Base-by-base conservation (phyloP, 164 flowering plant genomes). In the Nymphaea thermarum region DNA sequence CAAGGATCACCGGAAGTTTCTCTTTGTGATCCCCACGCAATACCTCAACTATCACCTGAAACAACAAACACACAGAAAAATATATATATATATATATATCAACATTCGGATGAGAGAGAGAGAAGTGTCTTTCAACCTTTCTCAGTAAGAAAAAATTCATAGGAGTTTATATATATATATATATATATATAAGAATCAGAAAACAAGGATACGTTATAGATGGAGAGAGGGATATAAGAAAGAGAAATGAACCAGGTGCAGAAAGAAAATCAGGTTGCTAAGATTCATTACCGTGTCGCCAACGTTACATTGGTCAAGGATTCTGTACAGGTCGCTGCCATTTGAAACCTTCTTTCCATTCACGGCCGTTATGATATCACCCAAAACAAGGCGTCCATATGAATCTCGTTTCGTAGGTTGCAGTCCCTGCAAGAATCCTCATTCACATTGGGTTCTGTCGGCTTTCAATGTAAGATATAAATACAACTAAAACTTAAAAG, bases 311-410 rank as follows among this genome's bases (percentile, higher is more conserved):
- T 89, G 96, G 78, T 93, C 98, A 73, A 93, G 91, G 71, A 93
- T 88, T 87, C 96, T 85, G 82, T 93, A 93, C 83, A 93, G 77
- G 69, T 93, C 98, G 71, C 90, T 93, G 43, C 98, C 98, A 71
- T 85, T 89, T 2, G 86, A 57, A 63, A 93, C 86, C 79, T 87
- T 93, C 75, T 79, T 86, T 53, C 96, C 98, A 78, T 93, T 93
- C 67, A 93, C 85, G 65, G 97, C 91, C 63, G 91, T 89, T 76
- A 93, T 91, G 69, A 93, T 87, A 68, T 93, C 98, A 61, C 98
- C 98, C 70, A 93, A 76, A 44, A 91, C 78, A 55, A 93, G 96
- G 71, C 98, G 84, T 25, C 98, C 98, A 78, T 88, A 91, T 43
- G 84, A 60, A 77, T 93, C 97, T 60, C 98, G 89, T 82, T 93